These are phyloP conservation scores for Malassezia arunalokei DNA, from an alignment of 1,284 basidiomycete genomes.

Conservation along the genomic window DNA sequence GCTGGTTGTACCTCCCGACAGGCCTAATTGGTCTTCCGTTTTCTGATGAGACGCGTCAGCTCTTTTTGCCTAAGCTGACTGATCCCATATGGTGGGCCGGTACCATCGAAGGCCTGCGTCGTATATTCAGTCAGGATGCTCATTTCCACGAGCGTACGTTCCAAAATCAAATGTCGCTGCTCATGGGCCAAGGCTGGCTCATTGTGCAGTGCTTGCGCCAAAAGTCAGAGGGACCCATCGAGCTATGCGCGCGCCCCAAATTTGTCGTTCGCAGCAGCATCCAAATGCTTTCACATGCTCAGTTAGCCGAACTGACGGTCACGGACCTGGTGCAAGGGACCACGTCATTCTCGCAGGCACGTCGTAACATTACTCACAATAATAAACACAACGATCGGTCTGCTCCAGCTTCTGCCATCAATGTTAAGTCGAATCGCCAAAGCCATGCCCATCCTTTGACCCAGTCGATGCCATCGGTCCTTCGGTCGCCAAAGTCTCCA, in stretches of 20 bases:
- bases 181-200: conserved; percentile 84
- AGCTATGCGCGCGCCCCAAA: conserved; percentile 41
- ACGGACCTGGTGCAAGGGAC: conserved; percentile 5
- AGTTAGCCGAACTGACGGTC: conserved; percentile 2
- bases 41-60: conserved; percentile 64
- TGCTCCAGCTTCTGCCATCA: too few species aligned
- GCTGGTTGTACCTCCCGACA: conserved; percentile 71
- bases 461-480: background rate
- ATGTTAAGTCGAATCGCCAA: background rate
- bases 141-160: conserved; percentile 51
- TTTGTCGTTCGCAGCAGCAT: conserved; percentile 26
- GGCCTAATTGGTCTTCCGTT: conserved; percentile 60
- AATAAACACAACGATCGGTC: too few species aligned
- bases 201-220: conserved; percentile 69
- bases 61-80: conserved; percentile 68
- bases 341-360: background rate
- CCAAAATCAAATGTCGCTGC: conserved; percentile 70
- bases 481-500: background rate
- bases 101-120: conserved; percentile 63
- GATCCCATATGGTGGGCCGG: conserved; percentile 81
- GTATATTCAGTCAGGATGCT: conserved; percentile 65
- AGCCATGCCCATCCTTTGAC: background rate
- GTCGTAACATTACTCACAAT: too few species aligned
- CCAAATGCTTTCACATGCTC: background rate
- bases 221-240: conserved; percentile 51